Evolutionary conservation across 1,284 basidiomycete genomes (phyloP).

Genomic region (Ustilago shanxiensis): DNA sequence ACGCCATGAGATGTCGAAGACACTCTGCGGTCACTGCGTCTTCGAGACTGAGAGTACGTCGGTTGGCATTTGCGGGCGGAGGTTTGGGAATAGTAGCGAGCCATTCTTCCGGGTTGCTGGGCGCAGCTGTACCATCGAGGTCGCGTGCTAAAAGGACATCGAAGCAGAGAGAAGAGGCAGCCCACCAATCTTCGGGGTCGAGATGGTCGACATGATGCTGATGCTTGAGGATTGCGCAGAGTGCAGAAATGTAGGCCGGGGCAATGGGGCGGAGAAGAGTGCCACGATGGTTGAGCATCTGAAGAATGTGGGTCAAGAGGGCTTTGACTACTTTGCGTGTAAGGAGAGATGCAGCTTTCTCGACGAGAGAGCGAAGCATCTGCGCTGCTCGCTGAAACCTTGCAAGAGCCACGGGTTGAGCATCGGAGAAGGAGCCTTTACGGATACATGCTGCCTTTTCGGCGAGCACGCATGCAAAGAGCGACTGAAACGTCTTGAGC

Average conservation of each 20-base stretch:
- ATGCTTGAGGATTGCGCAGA: conserved; percentile 77
- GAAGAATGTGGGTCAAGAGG: conserved; percentile 78
- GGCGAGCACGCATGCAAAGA: conserved; percentile 77
- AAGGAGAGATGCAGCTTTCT: conserved; percentile 75
- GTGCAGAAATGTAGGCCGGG: conserved; percentile 83
- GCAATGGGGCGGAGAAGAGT: conserved; percentile 78
- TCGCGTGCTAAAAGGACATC: conserved; percentile 47
- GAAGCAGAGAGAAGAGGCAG: conserved; percentile 79
- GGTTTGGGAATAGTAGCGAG: conserved; percentile 13
- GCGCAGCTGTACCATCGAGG: conserved; percentile 13
- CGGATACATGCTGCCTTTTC: conserved; percentile 77
- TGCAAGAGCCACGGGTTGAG: conserved; percentile 72
- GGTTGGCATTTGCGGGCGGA: not conserved
- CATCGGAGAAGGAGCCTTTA: conserved; percentile 72
- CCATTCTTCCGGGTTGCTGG: conserved; percentile 13
- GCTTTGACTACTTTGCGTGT: conserved; percentile 75
- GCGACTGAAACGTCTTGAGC: conserved; percentile 79
- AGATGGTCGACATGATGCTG: conserved; percentile 84
- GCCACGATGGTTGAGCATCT: conserved; percentile 76
- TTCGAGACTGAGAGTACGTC: conserved; percentile 45
- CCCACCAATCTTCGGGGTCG: conserved; percentile 78
- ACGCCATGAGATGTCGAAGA: conserved; percentile 42
- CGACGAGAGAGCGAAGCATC: conserved; percentile 80
- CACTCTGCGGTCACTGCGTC: conserved; percentile 53
- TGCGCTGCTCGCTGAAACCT: conserved; percentile 78